Percentiles rank a stretch among this genome's conserved stretches.
phyloP scores from a whole-genome alignment of 78 protist species.

The Creolimax fragrantissima region DNA sequence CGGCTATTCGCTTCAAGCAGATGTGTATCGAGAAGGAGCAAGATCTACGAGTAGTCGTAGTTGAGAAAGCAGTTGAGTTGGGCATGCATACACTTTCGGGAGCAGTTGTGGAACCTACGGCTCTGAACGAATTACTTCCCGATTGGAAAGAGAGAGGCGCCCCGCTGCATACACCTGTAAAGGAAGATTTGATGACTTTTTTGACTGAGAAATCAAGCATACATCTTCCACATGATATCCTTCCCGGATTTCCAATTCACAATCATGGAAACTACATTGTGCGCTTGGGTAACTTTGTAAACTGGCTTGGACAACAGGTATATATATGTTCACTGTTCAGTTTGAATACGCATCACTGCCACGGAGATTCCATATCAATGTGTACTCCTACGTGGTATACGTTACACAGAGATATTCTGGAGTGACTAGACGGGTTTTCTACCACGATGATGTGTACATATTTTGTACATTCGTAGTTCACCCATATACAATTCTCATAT shows the following conservation, averaged over 20 bases:
- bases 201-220: constrained; percentile 31
- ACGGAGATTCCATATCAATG: too few species aligned
- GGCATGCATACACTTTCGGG: constrained; percentile 89
- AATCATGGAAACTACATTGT: constrained; percentile 92
- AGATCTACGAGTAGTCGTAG: constrained; percentile 60
- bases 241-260: constrained; percentile 38
- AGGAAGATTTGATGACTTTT: constrained; percentile 52
- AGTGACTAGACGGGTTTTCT: too few species aligned
- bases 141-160: constrained; percentile 55
- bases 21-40: constrained; percentile 26
- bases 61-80: constrained; percentile 86
- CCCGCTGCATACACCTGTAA: constrained; percentile 73
- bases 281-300: constrained; percentile 61
- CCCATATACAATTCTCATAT: too few species aligned
- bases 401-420: too few species aligned
- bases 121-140: constrained; percentile 87
- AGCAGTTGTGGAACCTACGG: constrained; percentile 84
- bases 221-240: constrained; percentile 9
- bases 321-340: too few species aligned
- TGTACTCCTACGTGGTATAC: too few species aligned
- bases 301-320: constrained; percentile 79
- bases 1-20: constrained; percentile 93
- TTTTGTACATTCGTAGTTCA: too few species aligned
- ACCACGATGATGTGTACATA: too few species aligned
- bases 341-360: too few species aligned